phyloP scores from a whole-genome alignment of 495 filamentous ascomycete genomes.

The Podospora pseudocomata region DNA sequence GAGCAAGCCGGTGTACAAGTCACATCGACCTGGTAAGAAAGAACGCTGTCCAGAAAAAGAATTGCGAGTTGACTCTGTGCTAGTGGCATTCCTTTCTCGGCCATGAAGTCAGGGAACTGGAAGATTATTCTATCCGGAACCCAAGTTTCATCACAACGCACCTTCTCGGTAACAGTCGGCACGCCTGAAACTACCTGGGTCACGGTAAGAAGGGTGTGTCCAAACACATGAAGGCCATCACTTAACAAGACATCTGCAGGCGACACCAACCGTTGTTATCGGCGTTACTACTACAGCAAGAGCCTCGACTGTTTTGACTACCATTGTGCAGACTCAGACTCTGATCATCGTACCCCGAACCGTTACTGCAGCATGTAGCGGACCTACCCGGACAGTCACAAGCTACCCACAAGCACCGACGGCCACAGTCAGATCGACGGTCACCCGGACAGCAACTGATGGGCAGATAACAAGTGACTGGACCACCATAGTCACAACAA shows the following conservation, averaged over 20 bases:
- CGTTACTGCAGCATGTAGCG: conserved; percentile 34
- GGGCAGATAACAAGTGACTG: conserved; percentile 34
- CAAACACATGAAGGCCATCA: not conserved
- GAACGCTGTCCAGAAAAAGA: not conserved
- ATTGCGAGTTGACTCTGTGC: not conserved
- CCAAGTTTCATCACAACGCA: conserved; percentile 40
- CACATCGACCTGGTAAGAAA: conserved; percentile 40
- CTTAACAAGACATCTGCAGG: conserved; percentile 22
- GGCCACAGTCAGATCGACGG: conserved; percentile 28
- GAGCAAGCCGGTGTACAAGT: conserved; percentile 36
- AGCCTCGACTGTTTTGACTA: conserved; percentile 38
- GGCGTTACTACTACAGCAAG: conserved; percentile 41
- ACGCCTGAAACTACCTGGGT: conserved; percentile 34
- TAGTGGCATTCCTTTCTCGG: conserved; percentile 40
- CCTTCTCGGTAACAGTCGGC: conserved; percentile 36
- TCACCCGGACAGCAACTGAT: conserved; percentile 39
- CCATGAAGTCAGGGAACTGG: conserved; percentile 40
- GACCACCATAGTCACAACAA: conserved; percentile 34
- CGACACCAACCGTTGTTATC: conserved; percentile 40
- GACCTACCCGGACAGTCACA: conserved; percentile 40
- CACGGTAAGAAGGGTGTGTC: conserved; percentile 27
- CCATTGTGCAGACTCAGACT: conserved; percentile 37
- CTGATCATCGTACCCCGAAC: conserved; percentile 36
- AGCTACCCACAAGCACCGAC: conserved; percentile 34
- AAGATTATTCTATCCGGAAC: conserved; percentile 39